Evolutionary conservation across 192 early-diverging fungal species (phyloP), one percentile per base, ranked within the genome.

Genomic region (Globomyces pollinis-pini): DNA sequence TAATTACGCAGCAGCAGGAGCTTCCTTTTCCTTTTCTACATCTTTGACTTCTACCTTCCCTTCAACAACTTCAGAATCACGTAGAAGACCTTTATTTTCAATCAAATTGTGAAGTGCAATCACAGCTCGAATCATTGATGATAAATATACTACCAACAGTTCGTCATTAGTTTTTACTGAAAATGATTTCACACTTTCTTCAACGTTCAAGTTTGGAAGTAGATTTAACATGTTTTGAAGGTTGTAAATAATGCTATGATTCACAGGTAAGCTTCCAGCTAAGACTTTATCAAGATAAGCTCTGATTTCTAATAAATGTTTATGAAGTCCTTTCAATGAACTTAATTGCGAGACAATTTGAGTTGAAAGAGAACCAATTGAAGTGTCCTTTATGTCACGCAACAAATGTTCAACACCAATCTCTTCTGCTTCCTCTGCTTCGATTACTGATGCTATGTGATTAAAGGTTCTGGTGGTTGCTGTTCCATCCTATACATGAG

Each of bases 391-490:
- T 67, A 99, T 95, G 65, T 99, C 96, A 57, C 96, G 85, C 51
- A 99, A 76, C 65, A 99, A 74, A 59, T 99, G 96, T 67, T 99
- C 96, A 0, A 99, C 96, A 31, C 96, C 96, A 69, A 99, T 98
- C 67, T 99, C 96, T 76, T 99, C 96, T n/a, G 94, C 90, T 72
- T 99, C 96, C 68, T 99, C 96, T 3, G 96, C 96, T 34, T 93
- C 94, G 59, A 99, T 95, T 45, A 88, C 81, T 11, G 92, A 93
- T 1, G 89, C 91, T 20, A 96, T 87, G 67, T 99, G 94, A 66
- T 90, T 85, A 75, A 99, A 99, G 3, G 96, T 97, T 67, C 91
- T 89, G 32, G 93, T 95, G 3, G 93, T 92, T 2, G 91, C 86
- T 29, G 92, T 96, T 38, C 96, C 96, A 65, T 99, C 96, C 90